These are phyloP conservation scores for Aspergillus sp. DNA, from an alignment of 2,329 filamentous ascomycete species.

Conservation along the genomic window DNA sequence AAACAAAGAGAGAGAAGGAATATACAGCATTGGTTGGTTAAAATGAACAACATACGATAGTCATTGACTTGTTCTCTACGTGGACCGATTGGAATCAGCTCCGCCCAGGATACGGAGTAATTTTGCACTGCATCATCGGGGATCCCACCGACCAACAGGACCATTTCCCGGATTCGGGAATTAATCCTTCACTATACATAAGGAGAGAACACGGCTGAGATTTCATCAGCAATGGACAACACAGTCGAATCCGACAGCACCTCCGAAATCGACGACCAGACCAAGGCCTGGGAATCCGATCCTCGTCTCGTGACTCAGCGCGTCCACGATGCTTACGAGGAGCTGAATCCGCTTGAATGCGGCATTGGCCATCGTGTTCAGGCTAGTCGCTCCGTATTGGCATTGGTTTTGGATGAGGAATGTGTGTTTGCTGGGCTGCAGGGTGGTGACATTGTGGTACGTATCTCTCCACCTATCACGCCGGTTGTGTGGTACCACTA, in stretches of 20 bases:
- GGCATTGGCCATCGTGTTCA: slow-evolving; percentile 38
- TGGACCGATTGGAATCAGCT: too few species aligned
- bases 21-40: too few species aligned
- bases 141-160: too few species aligned
- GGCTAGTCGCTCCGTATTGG: slow-evolving; percentile 49
- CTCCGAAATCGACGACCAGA: slow-evolving; percentile 31
- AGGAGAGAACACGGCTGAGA: neutral
- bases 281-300: slow-evolving; percentile 27
- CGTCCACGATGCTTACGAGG: slow-evolving; percentile 13
- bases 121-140: too few species aligned
- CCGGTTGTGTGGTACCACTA: slow-evolving; percentile 4
- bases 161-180: too few species aligned
- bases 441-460: slow-evolving; percentile 78
- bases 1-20: too few species aligned
- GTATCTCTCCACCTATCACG: slow-evolving; percentile 10
- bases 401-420: slow-evolving; percentile 70
- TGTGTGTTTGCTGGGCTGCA: slow-evolving; percentile 89
- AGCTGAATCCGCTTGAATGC: slow-evolving; percentile 24
- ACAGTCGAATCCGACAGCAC: slow-evolving; percentile 29
- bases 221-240: slow-evolving; percentile 21
- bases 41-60: too few species aligned
- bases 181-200: too few species aligned
- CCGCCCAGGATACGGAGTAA: too few species aligned
- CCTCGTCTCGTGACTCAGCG: slow-evolving; percentile 14
- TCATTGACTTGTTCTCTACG: too few species aligned